Base-by-base conservation (phyloP, 768 basidiomycete genomes). In the Leucosporidium scottii region DNA sequence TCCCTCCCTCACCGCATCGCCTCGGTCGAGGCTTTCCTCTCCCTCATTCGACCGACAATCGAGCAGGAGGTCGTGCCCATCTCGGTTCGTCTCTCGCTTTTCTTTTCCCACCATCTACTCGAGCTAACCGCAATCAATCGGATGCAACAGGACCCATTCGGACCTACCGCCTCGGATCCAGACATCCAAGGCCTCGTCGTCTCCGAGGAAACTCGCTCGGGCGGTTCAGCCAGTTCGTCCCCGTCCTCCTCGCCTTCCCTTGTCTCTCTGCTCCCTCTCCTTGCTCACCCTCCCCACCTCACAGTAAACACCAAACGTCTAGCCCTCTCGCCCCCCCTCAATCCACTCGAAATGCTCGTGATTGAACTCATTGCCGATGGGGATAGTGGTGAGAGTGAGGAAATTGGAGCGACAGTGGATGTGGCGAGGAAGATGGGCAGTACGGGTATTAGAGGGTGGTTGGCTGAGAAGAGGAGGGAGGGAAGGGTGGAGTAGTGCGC, bases 161-260 rank as follows among this genome's bases (percentile, higher is more conserved):
- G 96, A 3, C 96, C 96, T 18, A 96, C 96, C 0, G 89, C 83
- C 7, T 85, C 83, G 81, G 93, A 97, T 74, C 83, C 87, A 3
- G 83, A 93, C 75, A 85, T 98, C n/a, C 91, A 96, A 73, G 93
- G 86, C 13, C 79, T 99, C 20, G 89, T 99, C 6, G 89, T 97
- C 54, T 93, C 90, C 79, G 85, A 84, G 74, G 96, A 99, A 79
- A 98, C 93, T 0, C 74, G 87, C 0, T 78, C 81, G 17, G 94
- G 96, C 0, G 91, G 87, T 0, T 79, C 81, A 28, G 81, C 87
- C 27, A 85, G 92, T 91, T 68, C 65, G 89, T 82, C n/a, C 61
- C 44, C 25, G 63, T 44, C 31, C 25, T 0, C 31, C 17, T n/a
- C n/a, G n/a, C n/a, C n/a, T 53, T 48, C 36, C 39, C 27, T 39